phyloP scores from a whole-genome alignment of 1,139 yeast species.

The Lodderomyces parapsilosis region DNA sequence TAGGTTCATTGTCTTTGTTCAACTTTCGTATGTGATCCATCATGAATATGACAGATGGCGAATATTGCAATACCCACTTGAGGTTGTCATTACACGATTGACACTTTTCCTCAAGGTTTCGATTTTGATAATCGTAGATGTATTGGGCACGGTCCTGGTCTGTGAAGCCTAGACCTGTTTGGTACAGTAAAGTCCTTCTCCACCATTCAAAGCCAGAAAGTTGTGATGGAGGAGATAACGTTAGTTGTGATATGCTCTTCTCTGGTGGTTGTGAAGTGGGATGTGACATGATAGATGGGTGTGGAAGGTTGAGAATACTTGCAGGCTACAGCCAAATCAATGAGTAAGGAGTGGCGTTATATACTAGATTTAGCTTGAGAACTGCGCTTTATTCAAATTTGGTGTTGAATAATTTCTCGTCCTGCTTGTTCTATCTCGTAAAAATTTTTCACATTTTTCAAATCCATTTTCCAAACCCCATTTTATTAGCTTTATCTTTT shows the following conservation, averaged over 20 bases:
- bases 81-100: constrained; percentile 66
- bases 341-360: too few species aligned
- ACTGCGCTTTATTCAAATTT: too few species aligned
- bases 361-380: too few species aligned
- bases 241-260: constrained; percentile 5
- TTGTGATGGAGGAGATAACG: constrained; percentile 24
- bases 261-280: constrained; percentile 5
- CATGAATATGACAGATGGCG: constrained; percentile 90
- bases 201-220: constrained; percentile 72
- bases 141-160: constrained; percentile 54
- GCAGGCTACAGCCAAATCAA: too few species aligned
- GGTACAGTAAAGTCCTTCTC: constrained; percentile 69
- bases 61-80: constrained; percentile 75
- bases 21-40: constrained; percentile 74
- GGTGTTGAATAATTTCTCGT: too few species aligned
- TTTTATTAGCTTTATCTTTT: neutral
- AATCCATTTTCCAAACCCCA: neutral
- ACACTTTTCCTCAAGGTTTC: constrained; percentile 55
- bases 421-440: neutral
- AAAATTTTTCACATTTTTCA: constrained; percentile 1
- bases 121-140: constrained; percentile 54
- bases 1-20: constrained; percentile 45
- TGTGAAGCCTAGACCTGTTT: constrained; percentile 68
- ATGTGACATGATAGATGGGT: neutral
- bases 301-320: too few species aligned